phyloP scores from a whole-genome alignment of 345 rosid genomes.

The Sonneratia alba region DNA sequence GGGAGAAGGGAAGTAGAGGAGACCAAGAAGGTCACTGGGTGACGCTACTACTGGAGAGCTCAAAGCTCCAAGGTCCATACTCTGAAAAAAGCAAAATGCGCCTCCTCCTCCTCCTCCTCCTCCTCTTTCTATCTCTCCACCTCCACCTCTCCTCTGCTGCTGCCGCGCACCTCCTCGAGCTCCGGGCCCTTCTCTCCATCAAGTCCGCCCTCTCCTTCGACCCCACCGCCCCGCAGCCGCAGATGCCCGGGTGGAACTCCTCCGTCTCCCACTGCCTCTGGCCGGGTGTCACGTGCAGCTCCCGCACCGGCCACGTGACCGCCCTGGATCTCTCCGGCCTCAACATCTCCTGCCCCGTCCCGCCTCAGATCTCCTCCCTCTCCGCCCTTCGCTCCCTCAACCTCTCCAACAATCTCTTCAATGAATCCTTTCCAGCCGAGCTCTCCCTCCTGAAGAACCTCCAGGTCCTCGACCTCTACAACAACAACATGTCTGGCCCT shows the following conservation, averaged over 20 bases:
- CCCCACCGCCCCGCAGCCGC: constrained; percentile 18
- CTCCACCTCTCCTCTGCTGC: constrained; percentile 26
- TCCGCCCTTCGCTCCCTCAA: constrained; percentile 55
- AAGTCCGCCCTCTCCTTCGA: constrained; percentile 59
- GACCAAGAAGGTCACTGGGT: neutral
- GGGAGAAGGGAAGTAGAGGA: neutral
- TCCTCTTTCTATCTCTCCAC: constrained; percentile 27
- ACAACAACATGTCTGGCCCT: constrained; percentile 78
- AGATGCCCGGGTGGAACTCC: constrained; percentile 61
- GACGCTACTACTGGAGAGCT: neutral
- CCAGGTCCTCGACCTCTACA: constrained; percentile 75
- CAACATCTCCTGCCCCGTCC: constrained; percentile 67
- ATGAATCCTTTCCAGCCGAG: constrained; percentile 52
- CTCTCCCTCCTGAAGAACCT: constrained; percentile 48
- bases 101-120: constrained; percentile 7
- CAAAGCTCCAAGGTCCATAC: neutral
- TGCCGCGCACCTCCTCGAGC: constrained; percentile 43
- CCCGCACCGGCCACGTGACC: constrained; percentile 52
- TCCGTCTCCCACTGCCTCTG: constrained; percentile 51
- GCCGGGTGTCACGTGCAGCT: constrained; percentile 64
- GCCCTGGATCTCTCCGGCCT: constrained; percentile 52
- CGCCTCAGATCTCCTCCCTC: constrained; percentile 46
- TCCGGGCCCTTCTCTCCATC: constrained; percentile 56
- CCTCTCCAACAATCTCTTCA: constrained; percentile 84
- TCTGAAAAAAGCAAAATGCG: constrained; percentile 3